phyloP scores from a whole-genome alignment of 345 rosid genomes.

The Eucalyptus erythrocorys region DNA sequence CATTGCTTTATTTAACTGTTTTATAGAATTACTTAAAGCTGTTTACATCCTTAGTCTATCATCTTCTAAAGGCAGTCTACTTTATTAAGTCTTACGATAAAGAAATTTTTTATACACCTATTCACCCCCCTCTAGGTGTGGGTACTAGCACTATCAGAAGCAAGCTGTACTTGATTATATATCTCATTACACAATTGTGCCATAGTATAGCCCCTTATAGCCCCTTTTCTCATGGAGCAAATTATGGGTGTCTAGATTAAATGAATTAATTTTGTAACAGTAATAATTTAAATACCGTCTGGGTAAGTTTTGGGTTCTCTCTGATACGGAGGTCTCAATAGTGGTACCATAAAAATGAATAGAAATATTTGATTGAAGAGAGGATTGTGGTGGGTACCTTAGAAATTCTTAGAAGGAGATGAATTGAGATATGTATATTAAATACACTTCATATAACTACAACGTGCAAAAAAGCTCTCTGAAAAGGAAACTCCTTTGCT shows the following conservation, averaged over 20 bases:
- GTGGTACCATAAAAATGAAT: not conserved
- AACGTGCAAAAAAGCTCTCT: not conserved
- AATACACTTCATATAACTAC: not conserved
- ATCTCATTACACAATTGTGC: constrained; percentile 6
- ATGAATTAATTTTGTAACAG: not conserved
- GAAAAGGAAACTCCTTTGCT: not conserved
- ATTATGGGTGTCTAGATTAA: not conserved
- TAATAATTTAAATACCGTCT: not conserved
- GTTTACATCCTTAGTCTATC: too few relatives aligned
- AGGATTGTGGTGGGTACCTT: not conserved
- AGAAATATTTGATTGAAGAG: not conserved
- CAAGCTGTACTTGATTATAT: constrained; percentile 14
- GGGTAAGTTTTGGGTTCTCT: not conserved
- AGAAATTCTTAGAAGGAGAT: too few relatives aligned
- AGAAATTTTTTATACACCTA: too few relatives aligned
- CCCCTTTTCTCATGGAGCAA: not conserved
- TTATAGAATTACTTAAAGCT: too few relatives aligned
- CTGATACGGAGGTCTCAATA: not conserved
- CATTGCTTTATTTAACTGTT: too few relatives aligned
- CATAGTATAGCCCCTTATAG: not conserved
- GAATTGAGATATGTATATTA: too few relatives aligned
- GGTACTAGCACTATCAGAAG: too few relatives aligned
- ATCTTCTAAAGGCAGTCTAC: too few relatives aligned
- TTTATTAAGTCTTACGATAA: too few relatives aligned
- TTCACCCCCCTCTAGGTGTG: too few relatives aligned